phyloP scores from a whole-genome alignment of 306 rosid species.

The Dryas drummondii region DNA sequence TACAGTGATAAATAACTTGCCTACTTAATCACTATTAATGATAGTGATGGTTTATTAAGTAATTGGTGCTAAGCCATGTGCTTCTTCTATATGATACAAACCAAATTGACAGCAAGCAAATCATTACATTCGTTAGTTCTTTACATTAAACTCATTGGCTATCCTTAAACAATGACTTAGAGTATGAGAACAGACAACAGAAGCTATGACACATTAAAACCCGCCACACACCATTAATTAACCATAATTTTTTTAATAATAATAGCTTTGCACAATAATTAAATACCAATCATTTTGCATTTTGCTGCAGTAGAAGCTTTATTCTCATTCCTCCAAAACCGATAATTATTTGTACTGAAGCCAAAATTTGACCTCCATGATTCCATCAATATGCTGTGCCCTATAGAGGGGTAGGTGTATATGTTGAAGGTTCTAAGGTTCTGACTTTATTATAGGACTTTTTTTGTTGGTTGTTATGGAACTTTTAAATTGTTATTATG shows the following conservation, averaged over 20 bases:
- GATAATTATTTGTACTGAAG: not conserved
- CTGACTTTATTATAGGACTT: not conserved
- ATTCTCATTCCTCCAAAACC: not conserved
- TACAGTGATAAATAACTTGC: no score
- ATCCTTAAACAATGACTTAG: slow-evolving; percentile 2
- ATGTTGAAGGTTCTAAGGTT: slow-evolving; percentile 6
- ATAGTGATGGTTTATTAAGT: not conserved
- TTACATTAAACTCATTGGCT: not conserved
- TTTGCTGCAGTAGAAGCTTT: not conserved
- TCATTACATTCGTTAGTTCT: not conserved
- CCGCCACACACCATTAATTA: not conserved
- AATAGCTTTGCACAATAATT: not conserved
- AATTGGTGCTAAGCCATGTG: not conserved
- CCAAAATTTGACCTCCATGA: not conserved
- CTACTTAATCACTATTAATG: not conserved
- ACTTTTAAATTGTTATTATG: not conserved
- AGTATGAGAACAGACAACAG: not conserved
- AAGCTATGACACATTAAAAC: not conserved
- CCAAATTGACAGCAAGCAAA: not conserved
- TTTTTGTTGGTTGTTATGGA: not conserved
- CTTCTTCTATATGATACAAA: not conserved
- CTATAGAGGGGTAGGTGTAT: not conserved
- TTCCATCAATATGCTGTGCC: not conserved
- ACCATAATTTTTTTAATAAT: not conserved
- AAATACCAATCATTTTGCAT: not conserved